These are phyloP conservation scores for Cladophialophora bantiana DNA, from an alignment of 2,329 filamentous ascomycete species.

Conservation along the genomic window DNA sequence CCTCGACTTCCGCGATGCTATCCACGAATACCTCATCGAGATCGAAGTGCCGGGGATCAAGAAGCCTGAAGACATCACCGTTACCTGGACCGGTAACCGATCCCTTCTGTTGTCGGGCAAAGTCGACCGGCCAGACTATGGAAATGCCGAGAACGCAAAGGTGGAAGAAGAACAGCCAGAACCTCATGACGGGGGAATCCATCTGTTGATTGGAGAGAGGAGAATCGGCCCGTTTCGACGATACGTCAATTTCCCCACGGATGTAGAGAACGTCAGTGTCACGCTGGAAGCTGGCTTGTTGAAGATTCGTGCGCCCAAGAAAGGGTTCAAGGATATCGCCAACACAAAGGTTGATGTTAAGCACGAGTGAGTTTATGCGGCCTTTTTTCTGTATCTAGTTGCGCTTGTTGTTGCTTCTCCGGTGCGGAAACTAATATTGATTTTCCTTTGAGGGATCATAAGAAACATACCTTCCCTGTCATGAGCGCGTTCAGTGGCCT, in stretches of 20 bases:
- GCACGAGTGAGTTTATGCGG: slow-evolving; percentile 35
- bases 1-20: slow-evolving; percentile 35
- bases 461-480: slow-evolving; percentile 20
- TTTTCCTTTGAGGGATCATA: slow-evolving; percentile 15
- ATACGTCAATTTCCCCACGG: slow-evolving; percentile 37
- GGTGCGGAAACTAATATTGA: slow-evolving; percentile 13
- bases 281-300: slow-evolving; percentile 36
- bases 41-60: slow-evolving; percentile 37
- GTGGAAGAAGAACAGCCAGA: slow-evolving; percentile 34
- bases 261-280: slow-evolving; percentile 36
- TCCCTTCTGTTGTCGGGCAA: slow-evolving; percentile 31
- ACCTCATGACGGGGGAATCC: slow-evolving; percentile 23
- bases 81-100: slow-evolving; percentile 33
- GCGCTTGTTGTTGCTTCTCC: neutral
- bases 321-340: slow-evolving; percentile 28
- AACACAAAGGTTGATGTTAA: slow-evolving; percentile 34
- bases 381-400: slow-evolving; percentile 19
- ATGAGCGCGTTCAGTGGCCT: slow-evolving; percentile 22
- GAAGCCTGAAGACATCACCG: slow-evolving; percentile 34
- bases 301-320: slow-evolving; percentile 37
- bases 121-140: slow-evolving; percentile 31
- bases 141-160: slow-evolving; percentile 24
- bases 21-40: slow-evolving; percentile 35
- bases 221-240: slow-evolving; percentile 34
- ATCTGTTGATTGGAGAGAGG: slow-evolving; percentile 34